phyloP scores from a whole-genome alignment of 768 basidiomycete genomes.

The Calocera cornea region DNA sequence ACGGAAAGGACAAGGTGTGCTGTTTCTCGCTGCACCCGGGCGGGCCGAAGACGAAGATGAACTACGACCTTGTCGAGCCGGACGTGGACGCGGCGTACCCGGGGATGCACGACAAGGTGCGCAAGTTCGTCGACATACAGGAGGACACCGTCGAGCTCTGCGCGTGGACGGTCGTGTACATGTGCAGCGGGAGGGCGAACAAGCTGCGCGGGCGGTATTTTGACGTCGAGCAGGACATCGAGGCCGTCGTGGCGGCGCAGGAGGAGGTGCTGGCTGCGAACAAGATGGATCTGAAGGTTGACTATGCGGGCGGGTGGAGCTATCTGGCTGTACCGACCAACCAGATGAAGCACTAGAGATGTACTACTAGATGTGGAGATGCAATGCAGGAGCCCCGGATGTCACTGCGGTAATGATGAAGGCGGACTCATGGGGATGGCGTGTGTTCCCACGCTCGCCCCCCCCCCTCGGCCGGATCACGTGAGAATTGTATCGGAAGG shows the following conservation, averaged over 20 bases:
- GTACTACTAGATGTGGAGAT: not conserved
- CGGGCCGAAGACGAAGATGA: slow-evolving; percentile 2
- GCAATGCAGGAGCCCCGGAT: no score
- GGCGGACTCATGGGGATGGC: no score
- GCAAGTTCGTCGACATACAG: not conserved
- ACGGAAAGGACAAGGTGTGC: not conserved
- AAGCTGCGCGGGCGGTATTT: not conserved
- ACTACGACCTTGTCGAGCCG: not conserved
- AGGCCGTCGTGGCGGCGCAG: not conserved
- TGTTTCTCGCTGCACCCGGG: not conserved
- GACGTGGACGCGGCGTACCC: slow-evolving; percentile 3
- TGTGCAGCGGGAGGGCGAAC: not conserved
- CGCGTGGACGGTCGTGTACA: slow-evolving; percentile 1
- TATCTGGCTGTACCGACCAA: not conserved
- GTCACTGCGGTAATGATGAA: not conserved
- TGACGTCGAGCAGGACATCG: not conserved
- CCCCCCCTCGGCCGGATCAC: no score
- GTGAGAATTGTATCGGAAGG: no score
- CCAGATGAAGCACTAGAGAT: not conserved
- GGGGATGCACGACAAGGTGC: not conserved
- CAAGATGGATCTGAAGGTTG: not conserved
- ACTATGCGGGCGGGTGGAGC: not conserved
- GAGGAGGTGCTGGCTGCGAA: not conserved
- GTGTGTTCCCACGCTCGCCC: no score
- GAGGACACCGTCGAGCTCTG: slow-evolving; percentile 1